Base-by-base conservation (phyloP, 2,329 filamentous ascomycete genomes). In the Mariannaea elegans region DNA sequence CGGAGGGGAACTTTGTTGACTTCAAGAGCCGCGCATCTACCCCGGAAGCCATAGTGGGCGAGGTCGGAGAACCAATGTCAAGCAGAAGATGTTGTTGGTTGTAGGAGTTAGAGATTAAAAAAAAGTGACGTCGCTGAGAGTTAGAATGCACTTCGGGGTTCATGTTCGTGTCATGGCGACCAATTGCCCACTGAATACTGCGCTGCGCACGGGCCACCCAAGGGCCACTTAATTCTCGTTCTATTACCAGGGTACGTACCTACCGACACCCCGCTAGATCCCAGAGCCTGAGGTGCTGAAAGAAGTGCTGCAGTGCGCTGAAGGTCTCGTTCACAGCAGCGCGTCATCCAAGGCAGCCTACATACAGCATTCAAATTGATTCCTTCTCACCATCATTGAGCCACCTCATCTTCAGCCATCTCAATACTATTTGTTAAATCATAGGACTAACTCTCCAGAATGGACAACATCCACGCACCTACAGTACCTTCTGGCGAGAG, bases 1-100 rank as follows among this genome's bases (percentile, higher is more conserved):
- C 93, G 7, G 90, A 85, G 44, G 95, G 95, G 65, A 97, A 98
- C 74, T 96, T 97, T 56, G 94, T 98, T 77, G 90, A 89, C 83
- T 90, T 92, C 56, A 97, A 81, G 71, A 97, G 86, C 82, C 96
- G 97, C 66, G 91, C 90, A 77, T 97, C 94, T 63, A 95, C 92
- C 66, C 88, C 91, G 54, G 90, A 89, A 69, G 92, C 90, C 92
- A 95, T 95, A 66, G 65, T 81, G 71, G 68, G 59, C 62, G 49
- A 56, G 31, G 54, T 57, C 34, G 59, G 56, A 58, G 56, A 58
- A 51, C 38, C 67, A 65, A 63, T 65, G 39, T 49, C 56, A 38
- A 45, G 16, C 44, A 36, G 52, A 48, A 65, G 58, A 64, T 62
- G 68, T 68, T 57, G 68, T 56, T 47, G 64, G 60, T 65, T 62